phyloP scores from a whole-genome alignment of 140 eudicot species.

The Eryngium alpinum region DNA sequence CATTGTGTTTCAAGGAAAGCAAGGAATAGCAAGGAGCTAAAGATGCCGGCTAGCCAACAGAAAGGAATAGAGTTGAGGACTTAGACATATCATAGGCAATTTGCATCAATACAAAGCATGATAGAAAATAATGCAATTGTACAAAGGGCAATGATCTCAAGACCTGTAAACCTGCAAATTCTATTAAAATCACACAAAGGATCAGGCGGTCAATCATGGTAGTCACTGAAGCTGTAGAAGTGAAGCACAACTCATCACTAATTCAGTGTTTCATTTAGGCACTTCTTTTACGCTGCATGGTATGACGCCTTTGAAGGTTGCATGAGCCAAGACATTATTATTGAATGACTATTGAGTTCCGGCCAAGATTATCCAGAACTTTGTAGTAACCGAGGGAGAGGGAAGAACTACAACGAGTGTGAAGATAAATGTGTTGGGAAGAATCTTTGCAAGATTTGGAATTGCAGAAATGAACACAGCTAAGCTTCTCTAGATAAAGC shows the following conservation, averaged over 20 bases:
- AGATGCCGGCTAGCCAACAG: no score
- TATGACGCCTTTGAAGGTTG: constrained; percentile 42
- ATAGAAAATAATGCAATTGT: no score
- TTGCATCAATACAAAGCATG: no score
- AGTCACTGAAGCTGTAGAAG: constrained; percentile 40
- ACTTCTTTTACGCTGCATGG: constrained; percentile 21
- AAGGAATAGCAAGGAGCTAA: no score
- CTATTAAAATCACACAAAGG: constrained; percentile 26
- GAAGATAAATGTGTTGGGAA: constrained; percentile 29
- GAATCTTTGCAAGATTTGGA: constrained; percentile 10
- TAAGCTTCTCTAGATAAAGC: background rate
- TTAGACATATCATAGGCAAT: no score
- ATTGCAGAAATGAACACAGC: background rate
- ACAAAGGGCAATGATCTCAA: constrained; percentile 35
- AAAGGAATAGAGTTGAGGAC: no score
- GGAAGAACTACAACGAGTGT: constrained; percentile 21
- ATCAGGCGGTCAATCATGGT: constrained; percentile 34
- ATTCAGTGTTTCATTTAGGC: background rate
- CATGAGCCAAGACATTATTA: constrained; percentile 26
- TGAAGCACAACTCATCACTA: constrained; percentile 23
- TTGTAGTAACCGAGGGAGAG: constrained; percentile 25
- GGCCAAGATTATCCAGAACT: constrained; percentile 30
- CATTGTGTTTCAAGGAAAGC: no score
- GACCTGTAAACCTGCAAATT: constrained; percentile 28
- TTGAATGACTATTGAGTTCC: constrained; percentile 26